These are phyloP conservation scores for Plasmopara muralis DNA, from an alignment of 352 stramenopile species.

Conservation along the genomic window DNA sequence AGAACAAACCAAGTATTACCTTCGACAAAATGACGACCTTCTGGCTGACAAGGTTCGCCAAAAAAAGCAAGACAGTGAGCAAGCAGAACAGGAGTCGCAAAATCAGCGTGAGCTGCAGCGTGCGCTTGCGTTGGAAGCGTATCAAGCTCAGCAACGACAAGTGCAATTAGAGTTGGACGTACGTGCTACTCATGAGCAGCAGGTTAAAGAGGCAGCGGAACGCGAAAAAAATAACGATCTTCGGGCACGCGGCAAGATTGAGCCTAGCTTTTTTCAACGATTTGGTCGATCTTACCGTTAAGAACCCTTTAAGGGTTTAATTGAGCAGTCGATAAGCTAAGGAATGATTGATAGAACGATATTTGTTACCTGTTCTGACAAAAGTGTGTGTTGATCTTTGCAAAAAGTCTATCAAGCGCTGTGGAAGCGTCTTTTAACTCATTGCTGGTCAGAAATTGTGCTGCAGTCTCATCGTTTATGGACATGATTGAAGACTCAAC, in stretches of 20 bases:
- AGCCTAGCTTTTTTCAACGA: constrained; percentile 64
- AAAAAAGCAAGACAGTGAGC: constrained; percentile 26
- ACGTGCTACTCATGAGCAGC: constrained; percentile 34
- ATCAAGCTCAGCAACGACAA: constrained; percentile 40
- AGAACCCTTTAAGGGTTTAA: constrained; percentile 1
- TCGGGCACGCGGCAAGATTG: constrained; percentile 50
- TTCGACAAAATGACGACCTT: constrained; percentile 56
- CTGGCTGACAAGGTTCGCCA: constrained; percentile 43
- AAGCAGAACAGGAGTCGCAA: constrained; percentile 31
- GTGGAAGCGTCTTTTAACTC: constrained; percentile 45
- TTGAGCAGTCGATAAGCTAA: constrained; percentile 6
- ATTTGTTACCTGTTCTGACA: too few relatives aligned
- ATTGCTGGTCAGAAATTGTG: constrained; percentile 28
- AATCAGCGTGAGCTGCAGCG: constrained; percentile 37
- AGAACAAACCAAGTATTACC: constrained; percentile 46
- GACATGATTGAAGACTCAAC: constrained; percentile 36
- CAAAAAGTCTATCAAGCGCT: constrained; percentile 39
- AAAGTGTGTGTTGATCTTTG: constrained; percentile 17
- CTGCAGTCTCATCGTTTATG: constrained; percentile 21
- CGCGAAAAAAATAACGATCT: constrained; percentile 50
- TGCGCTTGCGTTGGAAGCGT: constrained; percentile 42
- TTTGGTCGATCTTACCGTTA: constrained; percentile 77
- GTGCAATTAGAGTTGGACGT: constrained; percentile 51
- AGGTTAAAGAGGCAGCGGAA: constrained; percentile 43
- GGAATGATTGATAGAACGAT: constrained; percentile 2